Conservation (phyloP, 2,329 filamentous ascomycete species). For the Paecilomyces dactylethromorphus region DNA sequence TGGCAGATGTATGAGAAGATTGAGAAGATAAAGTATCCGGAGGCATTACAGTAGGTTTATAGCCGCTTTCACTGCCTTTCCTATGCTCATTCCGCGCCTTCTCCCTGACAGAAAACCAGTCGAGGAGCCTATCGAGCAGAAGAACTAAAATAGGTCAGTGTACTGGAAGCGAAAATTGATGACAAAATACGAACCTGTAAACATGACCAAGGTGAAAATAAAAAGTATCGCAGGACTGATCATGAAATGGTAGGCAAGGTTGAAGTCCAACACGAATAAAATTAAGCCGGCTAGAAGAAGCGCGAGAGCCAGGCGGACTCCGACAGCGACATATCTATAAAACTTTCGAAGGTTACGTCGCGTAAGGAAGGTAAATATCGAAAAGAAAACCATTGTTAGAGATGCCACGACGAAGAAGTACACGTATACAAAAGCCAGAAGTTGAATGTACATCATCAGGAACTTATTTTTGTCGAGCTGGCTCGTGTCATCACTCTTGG, state of each 20-base stretch:
- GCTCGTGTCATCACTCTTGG: slow-evolving; percentile 18
- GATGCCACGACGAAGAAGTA: slow-evolving; percentile 34
- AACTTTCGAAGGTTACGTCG: slow-evolving; percentile 17
- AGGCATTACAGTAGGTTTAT: neutral
- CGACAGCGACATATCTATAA: slow-evolving; percentile 18
- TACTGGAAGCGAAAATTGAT: neutral
- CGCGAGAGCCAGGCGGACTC: slow-evolving; percentile 22
- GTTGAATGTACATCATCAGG: slow-evolving; percentile 29
- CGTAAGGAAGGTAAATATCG: slow-evolving; percentile 23
- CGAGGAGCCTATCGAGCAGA: slow-evolving; percentile 29
- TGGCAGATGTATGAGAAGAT: neutral
- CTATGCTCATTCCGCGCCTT: slow-evolving; percentile 18
- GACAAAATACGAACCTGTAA: slow-evolving; percentile 18
- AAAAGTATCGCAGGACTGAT: slow-evolving; percentile 33
- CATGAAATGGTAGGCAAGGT: slow-evolving; percentile 32
- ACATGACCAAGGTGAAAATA: slow-evolving; percentile 24
- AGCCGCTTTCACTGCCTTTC: slow-evolving; percentile 13
- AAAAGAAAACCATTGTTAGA: slow-evolving; percentile 30
- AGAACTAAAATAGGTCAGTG: slow-evolving; percentile 19
- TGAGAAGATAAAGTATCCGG: neutral
- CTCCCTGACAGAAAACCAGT: slow-evolving; percentile 14
- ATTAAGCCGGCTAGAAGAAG: slow-evolving; percentile 20
- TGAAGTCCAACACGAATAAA: slow-evolving; percentile 24
- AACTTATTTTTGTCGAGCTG: slow-evolving; percentile 22
- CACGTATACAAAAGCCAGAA: slow-evolving; percentile 33